Evolutionary conservation across 2,329 filamentous ascomycete species (phyloP).

Genomic region (Penicillium corylophilum): DNA sequence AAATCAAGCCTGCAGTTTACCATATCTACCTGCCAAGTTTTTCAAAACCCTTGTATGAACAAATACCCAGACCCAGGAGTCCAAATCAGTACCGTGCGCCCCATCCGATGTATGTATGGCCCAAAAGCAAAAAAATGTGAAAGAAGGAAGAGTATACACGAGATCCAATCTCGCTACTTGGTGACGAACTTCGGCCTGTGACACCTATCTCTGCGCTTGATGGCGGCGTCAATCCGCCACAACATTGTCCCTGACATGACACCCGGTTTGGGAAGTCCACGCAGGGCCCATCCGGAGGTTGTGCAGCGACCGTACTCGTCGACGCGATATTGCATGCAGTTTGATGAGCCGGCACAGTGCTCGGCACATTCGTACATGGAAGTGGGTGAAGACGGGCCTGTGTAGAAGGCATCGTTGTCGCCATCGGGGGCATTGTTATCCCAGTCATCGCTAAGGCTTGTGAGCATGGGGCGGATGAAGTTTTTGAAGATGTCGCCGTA

Average conservation of each 20-base stretch:
- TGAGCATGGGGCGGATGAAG: slow-evolving; percentile 19
- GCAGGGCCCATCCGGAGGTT: slow-evolving; percentile 11
- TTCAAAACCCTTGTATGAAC: not conserved
- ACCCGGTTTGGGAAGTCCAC: slow-evolving; percentile 15
- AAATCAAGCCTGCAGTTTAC: not conserved
- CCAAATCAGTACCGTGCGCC: slow-evolving; percentile 3
- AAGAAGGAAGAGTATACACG: not conserved
- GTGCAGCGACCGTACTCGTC: slow-evolving; percentile 13
- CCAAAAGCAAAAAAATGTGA: not conserved
- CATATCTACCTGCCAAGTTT: not conserved
- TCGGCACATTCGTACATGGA: slow-evolving; percentile 20
- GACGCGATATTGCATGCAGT: slow-evolving; percentile 21
- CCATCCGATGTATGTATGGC: slow-evolving; percentile 2
- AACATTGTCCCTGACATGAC: slow-evolving; percentile 21
- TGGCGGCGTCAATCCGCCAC: slow-evolving; percentile 21
- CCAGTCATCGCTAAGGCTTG: slow-evolving; percentile 16
- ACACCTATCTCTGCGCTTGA: slow-evolving; percentile 12
- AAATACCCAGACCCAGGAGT: not conserved
- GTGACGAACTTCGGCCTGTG: slow-evolving; percentile 11
- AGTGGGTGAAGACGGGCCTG: not conserved
- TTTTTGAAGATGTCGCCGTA: slow-evolving; percentile 26
- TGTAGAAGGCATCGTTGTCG: slow-evolving; percentile 6
- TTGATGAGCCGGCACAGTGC: slow-evolving; percentile 13
- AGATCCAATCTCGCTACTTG: not conserved
- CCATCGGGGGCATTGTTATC: slow-evolving; percentile 14